Conservation (phyloP, 2,329 filamentous ascomycete species). For the Sarocladium kiliense region DNA sequence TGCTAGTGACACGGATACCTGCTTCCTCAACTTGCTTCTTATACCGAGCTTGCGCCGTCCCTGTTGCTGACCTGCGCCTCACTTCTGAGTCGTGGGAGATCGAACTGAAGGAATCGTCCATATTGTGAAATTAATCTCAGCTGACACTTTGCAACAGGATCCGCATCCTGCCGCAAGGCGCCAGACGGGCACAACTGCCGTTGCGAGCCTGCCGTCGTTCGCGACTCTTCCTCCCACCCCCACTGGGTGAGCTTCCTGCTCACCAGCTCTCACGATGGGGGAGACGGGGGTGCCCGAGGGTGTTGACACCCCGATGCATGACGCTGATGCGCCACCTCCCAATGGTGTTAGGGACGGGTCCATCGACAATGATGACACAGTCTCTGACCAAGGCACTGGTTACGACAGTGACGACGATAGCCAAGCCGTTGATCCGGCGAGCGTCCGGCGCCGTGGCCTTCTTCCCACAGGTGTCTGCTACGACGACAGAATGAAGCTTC, state of each 20-base stretch:
- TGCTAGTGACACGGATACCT: neutral
- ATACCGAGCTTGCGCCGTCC: neutral
- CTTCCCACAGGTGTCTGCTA: conserved; percentile 78
- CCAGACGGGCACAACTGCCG: no score
- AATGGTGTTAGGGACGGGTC: conserved; percentile 11
- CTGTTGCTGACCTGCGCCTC: neutral
- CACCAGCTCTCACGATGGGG: conserved; percentile 11
- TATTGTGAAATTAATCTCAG: no score
- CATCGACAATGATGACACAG: conserved; percentile 26
- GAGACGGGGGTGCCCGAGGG: conserved; percentile 31
- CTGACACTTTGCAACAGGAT: neutral
- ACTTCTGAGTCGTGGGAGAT: no score
- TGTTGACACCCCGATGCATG: conserved; percentile 39
- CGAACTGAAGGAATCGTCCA: no score
- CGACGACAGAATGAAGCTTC: conserved; percentile 91
- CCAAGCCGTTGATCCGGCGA: conserved; percentile 26
- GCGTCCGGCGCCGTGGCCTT: conserved; percentile 38
- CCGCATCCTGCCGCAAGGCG: neutral
- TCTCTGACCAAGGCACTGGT: conserved; percentile 28
- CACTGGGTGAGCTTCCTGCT: neutral
- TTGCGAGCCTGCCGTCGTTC: neutral
- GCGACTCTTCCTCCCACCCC: neutral
- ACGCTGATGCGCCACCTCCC: conserved; percentile 22
- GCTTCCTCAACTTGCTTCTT: neutral
- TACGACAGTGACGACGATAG: conserved; percentile 30